These are phyloP conservation scores for Tricholoma flavovirens DNA, from an alignment of 768 basidiomycete species.

Conservation along the genomic window DNA sequence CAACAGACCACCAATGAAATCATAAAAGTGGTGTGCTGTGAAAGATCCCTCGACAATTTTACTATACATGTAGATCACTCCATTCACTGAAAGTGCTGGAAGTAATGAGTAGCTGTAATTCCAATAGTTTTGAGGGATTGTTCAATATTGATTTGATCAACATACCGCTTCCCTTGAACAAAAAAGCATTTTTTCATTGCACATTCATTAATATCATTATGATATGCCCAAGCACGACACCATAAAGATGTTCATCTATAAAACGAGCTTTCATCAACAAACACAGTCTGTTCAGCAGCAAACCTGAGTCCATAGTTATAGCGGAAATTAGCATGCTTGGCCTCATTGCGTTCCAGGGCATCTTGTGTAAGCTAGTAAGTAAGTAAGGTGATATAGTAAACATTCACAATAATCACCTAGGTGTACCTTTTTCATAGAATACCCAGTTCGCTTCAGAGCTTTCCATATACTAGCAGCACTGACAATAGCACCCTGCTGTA, in stretches of 20 bases:
- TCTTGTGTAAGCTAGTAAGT: neutral
- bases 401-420: neutral
- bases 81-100: constrained; percentile 7
- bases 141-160: neutral
- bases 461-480: constrained; percentile 13
- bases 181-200: constrained; percentile 21
- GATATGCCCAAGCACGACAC: constrained; percentile 21
- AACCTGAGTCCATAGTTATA: constrained; percentile 8
- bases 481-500: constrained; percentile 4
- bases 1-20: constrained; percentile 9
- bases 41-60: constrained; percentile 10
- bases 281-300: constrained; percentile 23
- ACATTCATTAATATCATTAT: constrained; percentile 13
- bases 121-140: neutral
- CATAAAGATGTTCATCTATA: constrained; percentile 20
- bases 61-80: neutral
- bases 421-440: constrained; percentile 18
- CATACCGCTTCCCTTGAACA: constrained; percentile 18
- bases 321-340: constrained; percentile 7
- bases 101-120: constrained; percentile 10
- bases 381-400: neutral
- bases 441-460: constrained; percentile 14
- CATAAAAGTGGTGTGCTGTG: neutral
- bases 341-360: constrained; percentile 13
- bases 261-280: constrained; percentile 30